Base-by-base conservation (phyloP, 345 rosid genomes). In the Viola odorata region DNA sequence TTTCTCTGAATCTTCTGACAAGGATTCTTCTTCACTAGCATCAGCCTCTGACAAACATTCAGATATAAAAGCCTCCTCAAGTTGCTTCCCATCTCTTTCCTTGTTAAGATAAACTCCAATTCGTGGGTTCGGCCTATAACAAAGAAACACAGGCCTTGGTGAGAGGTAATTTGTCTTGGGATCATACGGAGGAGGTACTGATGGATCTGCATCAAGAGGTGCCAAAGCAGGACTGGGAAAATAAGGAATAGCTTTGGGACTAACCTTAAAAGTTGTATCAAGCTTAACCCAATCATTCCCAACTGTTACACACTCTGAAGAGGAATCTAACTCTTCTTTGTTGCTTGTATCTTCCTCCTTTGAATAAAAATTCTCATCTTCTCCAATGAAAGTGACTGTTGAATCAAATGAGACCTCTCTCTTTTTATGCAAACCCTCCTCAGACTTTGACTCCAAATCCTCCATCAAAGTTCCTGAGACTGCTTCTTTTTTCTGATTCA, bases 121-220 rank as follows among this genome's bases (percentile, higher is more conserved):
- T 53, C 87, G 64, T 7, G 85, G 91, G 70, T 84, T 88, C 3
- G 88, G 91, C 52, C 68, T 79, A 45, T 85, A 83, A 41, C 70
- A 80, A 45, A 81, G 84, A 68, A 83, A 85, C 69, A 62, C 80
- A 52, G 88, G 91, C 76, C 91, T 81, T 8, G 86, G 86, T 6
- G 91, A 78, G 51, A 80, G 79, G 63, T 72, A 83, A 67, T 85
- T 85, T 40, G 78, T 79, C 61, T 78, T 71, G 13, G 84, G 88
- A 66, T 83, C 86, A 65, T 81, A 88, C 2, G 32, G 32, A 54
- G 87, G 85, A 59, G 69, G 75, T 75, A 77, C 16, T 51, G 57
- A 70, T 15, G 91, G 77, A 67, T 79, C 89, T 1, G 77, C 84
- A 74, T 87, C 92, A 52, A 85, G 75, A 0, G 82, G 84, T 42